Conservation (phyloP, 192 early-diverging fungal species). For the Backusella psychrophila region DNA sequence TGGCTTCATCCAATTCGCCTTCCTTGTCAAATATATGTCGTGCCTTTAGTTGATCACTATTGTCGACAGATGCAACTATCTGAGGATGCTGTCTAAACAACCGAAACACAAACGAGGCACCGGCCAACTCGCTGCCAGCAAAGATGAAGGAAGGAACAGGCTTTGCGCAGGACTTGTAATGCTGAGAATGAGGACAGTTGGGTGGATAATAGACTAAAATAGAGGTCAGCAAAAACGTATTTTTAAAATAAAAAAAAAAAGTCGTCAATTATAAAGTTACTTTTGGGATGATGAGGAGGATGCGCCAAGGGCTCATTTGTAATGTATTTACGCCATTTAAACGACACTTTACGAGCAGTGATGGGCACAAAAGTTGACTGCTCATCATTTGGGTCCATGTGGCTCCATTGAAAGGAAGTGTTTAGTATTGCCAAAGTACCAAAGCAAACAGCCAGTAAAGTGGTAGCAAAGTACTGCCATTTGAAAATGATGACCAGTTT, state of each 20-base stretch:
- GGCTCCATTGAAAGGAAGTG: neutral
- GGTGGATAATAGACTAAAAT: conserved; percentile 42
- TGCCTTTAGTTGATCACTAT: conserved; percentile 22
- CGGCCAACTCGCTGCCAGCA: conserved; percentile 49
- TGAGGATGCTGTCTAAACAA: conserved; percentile 46
- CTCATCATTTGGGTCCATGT: conserved; percentile 3
- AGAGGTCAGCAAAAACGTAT: no score
- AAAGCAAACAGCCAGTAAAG: conserved; percentile 7
- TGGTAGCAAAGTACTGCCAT: conserved; percentile 12
- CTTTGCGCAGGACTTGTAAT: conserved; percentile 42
- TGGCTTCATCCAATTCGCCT: conserved; percentile 3
- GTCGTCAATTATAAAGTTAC: neutral
- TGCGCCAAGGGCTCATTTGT: neutral
- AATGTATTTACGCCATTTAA: neutral
- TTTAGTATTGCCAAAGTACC: neutral
- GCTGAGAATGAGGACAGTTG: conserved; percentile 38
- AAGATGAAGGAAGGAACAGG: conserved; percentile 53
- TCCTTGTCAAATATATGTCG: conserved; percentile 21
- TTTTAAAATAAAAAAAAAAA: no score
- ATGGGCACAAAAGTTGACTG: neutral
- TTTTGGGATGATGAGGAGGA: neutral
- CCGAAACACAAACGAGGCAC: conserved; percentile 41
- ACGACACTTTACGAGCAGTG: conserved; percentile 5
- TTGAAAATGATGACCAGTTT: neutral
- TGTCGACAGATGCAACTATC: conserved; percentile 39